These are phyloP conservation scores for Diaporthe amygdali DNA, from an alignment of 2,329 filamentous ascomycete species.

Conservation along the genomic window DNA sequence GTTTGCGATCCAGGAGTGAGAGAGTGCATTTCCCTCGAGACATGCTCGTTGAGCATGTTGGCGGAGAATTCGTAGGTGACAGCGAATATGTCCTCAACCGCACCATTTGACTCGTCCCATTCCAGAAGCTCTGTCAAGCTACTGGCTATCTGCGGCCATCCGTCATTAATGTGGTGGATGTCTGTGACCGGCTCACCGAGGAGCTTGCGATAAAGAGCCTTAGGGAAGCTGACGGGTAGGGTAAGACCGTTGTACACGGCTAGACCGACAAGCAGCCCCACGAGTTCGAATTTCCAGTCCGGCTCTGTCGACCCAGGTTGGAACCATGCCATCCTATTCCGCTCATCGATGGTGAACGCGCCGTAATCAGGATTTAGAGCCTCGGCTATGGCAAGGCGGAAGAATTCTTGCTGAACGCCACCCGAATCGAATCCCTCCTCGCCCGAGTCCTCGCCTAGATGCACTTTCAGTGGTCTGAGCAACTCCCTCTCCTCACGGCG, in stretches of 20 bases:
- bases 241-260: constrained; percentile 94
- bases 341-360: constrained; percentile 78
- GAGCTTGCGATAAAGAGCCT: constrained; percentile 81
- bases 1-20: constrained; percentile 31
- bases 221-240: constrained; percentile 86
- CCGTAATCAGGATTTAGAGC: constrained; percentile 80
- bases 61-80: constrained; percentile 87
- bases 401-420: constrained; percentile 96
- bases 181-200: constrained; percentile 71
- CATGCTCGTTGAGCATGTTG: constrained; percentile 58
- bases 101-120: constrained; percentile 77
- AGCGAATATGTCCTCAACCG: constrained; percentile 81
- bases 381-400: constrained; percentile 81
- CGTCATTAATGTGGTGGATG: constrained; percentile 80
- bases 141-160: constrained; percentile 82
- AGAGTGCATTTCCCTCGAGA: constrained; percentile 62
- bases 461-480: constrained; percentile 84
- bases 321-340: constrained; percentile 87
- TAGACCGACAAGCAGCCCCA: constrained; percentile 86
- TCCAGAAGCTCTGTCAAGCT: constrained; percentile 75
- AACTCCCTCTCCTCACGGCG: constrained; percentile 82
- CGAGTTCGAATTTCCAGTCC: constrained; percentile 86
- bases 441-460: constrained; percentile 79
- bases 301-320: constrained; percentile 81
- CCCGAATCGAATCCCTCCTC: constrained; percentile 94